A percentile compares a stretch with the other conserved stretches of the same genome.
Conservation (phyloP, 106 monocot species). For the Allium cepa region DNA sequence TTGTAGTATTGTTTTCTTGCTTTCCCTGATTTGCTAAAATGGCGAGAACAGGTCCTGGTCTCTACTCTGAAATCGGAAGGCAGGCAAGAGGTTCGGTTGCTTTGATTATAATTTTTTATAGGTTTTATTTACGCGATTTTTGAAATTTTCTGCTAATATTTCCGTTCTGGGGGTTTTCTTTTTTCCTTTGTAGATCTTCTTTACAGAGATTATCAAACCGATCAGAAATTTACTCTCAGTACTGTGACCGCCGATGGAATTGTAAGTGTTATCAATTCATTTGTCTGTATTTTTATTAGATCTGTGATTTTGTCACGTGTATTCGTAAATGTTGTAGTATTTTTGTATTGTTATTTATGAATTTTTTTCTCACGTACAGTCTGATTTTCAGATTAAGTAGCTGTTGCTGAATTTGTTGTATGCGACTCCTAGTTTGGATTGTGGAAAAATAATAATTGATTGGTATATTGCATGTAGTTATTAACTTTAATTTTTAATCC, state of each 20-base stretch:
- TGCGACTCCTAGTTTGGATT: too few relatives aligned
- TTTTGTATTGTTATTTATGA: too few relatives aligned
- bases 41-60: constrained; percentile 28
- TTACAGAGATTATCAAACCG: constrained; percentile 65
- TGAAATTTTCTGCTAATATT: not conserved
- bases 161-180: constrained; percentile 4
- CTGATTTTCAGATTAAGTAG: too few relatives aligned
- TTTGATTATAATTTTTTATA: not conserved
- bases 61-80: constrained; percentile 45
- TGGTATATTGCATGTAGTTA: too few relatives aligned
- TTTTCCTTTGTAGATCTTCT: constrained; percentile 52
- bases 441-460: too few relatives aligned
- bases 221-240: constrained; percentile 66
- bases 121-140: not conserved
- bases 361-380: too few relatives aligned
- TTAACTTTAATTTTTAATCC: too few relatives aligned
- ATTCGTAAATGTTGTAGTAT: too few relatives aligned
- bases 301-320: too few relatives aligned
- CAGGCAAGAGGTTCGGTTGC: constrained; percentile 37
- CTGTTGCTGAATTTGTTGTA: too few relatives aligned
- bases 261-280: constrained; percentile 26
- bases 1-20: too few relatives aligned
- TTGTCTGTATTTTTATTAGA: not conserved
- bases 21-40: too few relatives aligned
- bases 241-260: constrained; percentile 64